Evolutionary conservation across 78 protist genomes (phyloP), one percentile per base, ranked within the genome.

Genomic region (Tieghemostelium lacteum): DNA sequence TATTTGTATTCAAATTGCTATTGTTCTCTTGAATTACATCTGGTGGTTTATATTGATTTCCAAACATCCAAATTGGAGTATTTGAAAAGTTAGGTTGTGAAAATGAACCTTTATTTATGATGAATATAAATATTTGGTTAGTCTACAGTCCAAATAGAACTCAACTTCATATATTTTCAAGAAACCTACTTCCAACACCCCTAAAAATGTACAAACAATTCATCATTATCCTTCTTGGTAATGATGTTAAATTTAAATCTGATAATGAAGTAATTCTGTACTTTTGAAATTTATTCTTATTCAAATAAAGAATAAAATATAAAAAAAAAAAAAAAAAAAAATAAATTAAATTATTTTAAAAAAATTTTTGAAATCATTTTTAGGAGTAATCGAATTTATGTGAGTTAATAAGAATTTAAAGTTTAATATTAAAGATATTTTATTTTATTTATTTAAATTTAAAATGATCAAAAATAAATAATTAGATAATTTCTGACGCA

Each of bases 1-100:
- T 63, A 26, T 1, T 26, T 22, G 33, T 67, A 42, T 42, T 57
- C 26, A 28, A 29, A 50, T 28, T 66, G 28, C 19, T 64, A 50
- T 52, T 42, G 8, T 24, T 58, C n/a, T 45, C 14, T 52, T 31
- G 26, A 49, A n/a, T 7, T 19, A 16, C 10, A 54, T 64, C 73
- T 55, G 75, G 63, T 69, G 88, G 76, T 66, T 69, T 78, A 60
- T 83, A 83, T 45, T 83, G 75, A 28, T 69, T 69, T 4, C 75
- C 91, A 83, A 67, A 83, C 91, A 83, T 83, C 91, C 91, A 69
- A 49, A 83, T 69, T 16, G 91, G 36, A 45, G 91, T 63, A 34
- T 83, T 70, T 57, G 80, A 33, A 26, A 83, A 69, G 19, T 83
- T 73, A 28, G 91, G 91, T 42, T 67, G 78, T 28, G 54, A 2